Conservation (phyloP, 176 grass and related monocot species). For the Elymus sibiricus region DNA sequence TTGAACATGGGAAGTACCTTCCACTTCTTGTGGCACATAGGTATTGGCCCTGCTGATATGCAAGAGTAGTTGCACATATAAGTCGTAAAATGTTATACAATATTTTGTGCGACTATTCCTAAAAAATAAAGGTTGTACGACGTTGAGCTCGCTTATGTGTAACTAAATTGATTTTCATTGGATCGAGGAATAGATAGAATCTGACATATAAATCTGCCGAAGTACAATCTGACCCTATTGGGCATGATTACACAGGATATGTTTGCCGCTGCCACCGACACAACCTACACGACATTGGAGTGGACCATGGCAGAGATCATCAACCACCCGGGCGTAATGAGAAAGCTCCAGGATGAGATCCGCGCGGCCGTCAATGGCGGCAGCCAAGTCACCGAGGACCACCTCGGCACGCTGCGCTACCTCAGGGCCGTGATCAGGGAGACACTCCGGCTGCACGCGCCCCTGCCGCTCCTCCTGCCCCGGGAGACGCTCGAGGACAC, state of each 20-base stretch:
- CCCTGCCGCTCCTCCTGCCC: conserved; percentile 34
- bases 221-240: neutral
- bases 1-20: no score
- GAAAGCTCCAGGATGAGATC: conserved; percentile 41
- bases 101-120: no score
- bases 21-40: no score
- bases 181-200: neutral
- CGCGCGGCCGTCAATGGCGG: neutral
- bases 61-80: no score
- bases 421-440: conserved; percentile 45
- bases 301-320: conserved; percentile 45
- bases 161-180: no score
- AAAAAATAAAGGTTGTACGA: no score
- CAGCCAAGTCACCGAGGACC: conserved; percentile 23
- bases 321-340: conserved; percentile 30
- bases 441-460: conserved; percentile 49
- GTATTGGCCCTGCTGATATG: no score
- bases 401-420: conserved; percentile 1
- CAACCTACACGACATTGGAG: neutral
- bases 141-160: no score
- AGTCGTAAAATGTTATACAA: no score
- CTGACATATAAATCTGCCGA: neutral
- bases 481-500: conserved; percentile 39
- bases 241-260: conserved; percentile 3
- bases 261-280: conserved; percentile 24